Base-by-base conservation (phyloP, 495 filamentous ascomycete species). In the Bathelium albidoporum region DNA sequence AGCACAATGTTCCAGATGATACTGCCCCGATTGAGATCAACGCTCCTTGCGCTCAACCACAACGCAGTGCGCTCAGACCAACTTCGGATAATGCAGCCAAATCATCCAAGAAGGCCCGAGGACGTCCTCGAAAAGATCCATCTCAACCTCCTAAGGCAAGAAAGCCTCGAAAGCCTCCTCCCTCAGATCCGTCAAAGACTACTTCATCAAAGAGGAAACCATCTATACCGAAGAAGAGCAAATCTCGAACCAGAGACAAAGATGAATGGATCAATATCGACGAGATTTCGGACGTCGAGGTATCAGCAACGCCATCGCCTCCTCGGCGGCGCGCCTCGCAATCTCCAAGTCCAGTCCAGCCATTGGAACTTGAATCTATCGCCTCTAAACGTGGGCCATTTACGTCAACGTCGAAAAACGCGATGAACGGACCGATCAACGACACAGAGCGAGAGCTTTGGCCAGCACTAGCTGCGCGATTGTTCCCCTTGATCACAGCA, bases 401-500 rank as follows among this genome's bases (percentile, higher is more conserved):
- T 29, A 32, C 24, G 11, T 29, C 44, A 0, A 53, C 20, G 4
- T 44, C 61, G 1, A 55, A 24, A 14, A 59, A 29, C 41, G 29
- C 41, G 22, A 20, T 22, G 1, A 2, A 49, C n/a, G 22, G 62
- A 34, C 52, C 28, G 0, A 64, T 41, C 12, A 61, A 63, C 53
- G 65, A 66, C 34, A 0, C 36, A 5, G 36, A 32, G 7, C 62
- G 61, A 29, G 20, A 69, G 1, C 52, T 64, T n/a, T 73, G 69
- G 68, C 64, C 59, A 16, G 10, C 28, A 16, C 62, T 70, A 2
- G 59, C 60, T 44, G 18, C 53, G 11, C 29, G n/a, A 20, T 62
- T 91, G 18, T 85, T 85, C 67, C 68, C 67, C 9, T 78, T 81
- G 64, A 90, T 96, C 61, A 89, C 87, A 1, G 76, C 78, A 43